Evolutionary conservation across 495 filamentous ascomycete genomes (phyloP), one percentile per base, ranked within the genome.

Genomic region (Penicillium waksmanii): DNA sequence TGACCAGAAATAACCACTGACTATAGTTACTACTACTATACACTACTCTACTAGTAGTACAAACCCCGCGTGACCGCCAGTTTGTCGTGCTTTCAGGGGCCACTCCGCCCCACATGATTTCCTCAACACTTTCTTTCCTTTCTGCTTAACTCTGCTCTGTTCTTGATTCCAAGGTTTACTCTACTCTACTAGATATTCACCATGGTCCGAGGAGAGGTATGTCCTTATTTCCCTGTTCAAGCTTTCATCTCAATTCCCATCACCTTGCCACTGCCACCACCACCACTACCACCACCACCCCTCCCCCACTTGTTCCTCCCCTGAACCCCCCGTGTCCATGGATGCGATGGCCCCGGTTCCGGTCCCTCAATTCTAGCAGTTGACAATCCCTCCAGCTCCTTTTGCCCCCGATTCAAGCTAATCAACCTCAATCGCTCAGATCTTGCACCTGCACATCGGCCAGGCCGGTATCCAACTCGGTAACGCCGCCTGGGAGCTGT

Each of bases 401-500:
- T 31, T 8, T 31, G 8, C 6, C 27, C 27, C 3, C 27, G 6
- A 31, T 31, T 31, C 8, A 31, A 31, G 27, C 48, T 72, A 48
- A 60, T 56, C 19, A 33, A 9, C 51, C 51, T 44, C 42, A 44
- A 25, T 43, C 34, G 12, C 13, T 31, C 55, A 96, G 90, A 84
- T 96, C 73, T 87, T 89, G 70, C 92, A 96, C 75, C 81, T 96
- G 69, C 92, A 96, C 73, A 85, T 96, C 72, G 92, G 92, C 81
- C 92, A 96, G 82, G 92, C 92, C 80, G 92, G 92, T 80, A 86
- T 83, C 61, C 92, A 96, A 88, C 88, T 96, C 52, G 92, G 92
- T 70, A 95, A 94, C 82, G 91, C 89, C 73, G 92, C 92, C 60
- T 96, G 92, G 92, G 92, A 96, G 78, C 87, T 96, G 92, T 94